Evolutionary conservation across 169 alveolate species (phyloP), one percentile per base, ranked within the genome.

Genomic region (Theileria parva): DNA sequence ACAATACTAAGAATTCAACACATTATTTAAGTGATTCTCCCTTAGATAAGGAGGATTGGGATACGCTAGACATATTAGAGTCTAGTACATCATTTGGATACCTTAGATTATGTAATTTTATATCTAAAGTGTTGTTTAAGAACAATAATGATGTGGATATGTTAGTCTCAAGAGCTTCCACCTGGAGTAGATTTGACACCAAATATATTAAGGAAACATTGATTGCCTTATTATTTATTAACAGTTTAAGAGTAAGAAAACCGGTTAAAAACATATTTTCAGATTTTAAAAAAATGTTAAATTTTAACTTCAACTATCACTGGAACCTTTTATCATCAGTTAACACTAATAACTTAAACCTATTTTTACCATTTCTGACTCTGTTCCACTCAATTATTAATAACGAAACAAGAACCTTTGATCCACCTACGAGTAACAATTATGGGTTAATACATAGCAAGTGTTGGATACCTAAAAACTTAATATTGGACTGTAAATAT

Each of bases 121-220:
- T 68, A 37, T 68, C 60, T 13, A 68, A 68, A n/a, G 51, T 23
- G 64, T 34, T 50, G 30, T 72, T 53, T 32, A 34, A 34, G 6
- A 27, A 3, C 21, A 72, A 50, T n/a, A 15, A 17, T 1, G 27
- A 37, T 19, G 6, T 34, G 73, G 57, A 21, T 44, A 21, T 32
- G 27, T 50, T n/a, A 3, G 6, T 51, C 15, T 68, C 84, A 4
- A 25, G 63, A 13, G 51, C 68, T 21, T 66, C 71, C 15, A 78
- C 37, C 23, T 80, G 88, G 88, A 55, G 67, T 7, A 44, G 64
- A 13, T 80, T 74, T 71, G 34, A 57, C 11, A 67, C 44, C 0
- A 44, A 55, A 12, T 80, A 73, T 34, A 25, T 44, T 12, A 64
- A 34, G 9, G 57, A 80, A 34, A 57, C 75, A 66, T 12, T n/a